Evolutionary conservation across 805 yeast genomes (phyloP), one percentile per base, ranked within the genome.

Genomic region (Saccharomycopsis oosterbeekiorum): DNA sequence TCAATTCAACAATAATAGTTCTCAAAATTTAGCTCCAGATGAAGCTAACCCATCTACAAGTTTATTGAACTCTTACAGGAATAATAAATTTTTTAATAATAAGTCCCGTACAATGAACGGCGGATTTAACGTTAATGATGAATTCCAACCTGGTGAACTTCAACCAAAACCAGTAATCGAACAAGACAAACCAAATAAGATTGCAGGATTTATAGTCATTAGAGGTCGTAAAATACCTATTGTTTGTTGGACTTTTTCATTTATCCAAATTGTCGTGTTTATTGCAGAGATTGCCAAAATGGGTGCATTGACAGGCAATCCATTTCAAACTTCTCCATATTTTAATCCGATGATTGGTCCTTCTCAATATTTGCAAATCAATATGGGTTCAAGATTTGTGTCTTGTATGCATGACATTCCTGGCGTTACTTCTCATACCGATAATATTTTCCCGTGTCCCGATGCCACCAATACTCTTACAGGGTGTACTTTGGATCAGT

Each of bases 291-390:
- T 86, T 41, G 79, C 75, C 11, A 74, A 73, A 60, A 83, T 83
- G 88, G 79, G 83, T 5, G 67, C 69, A 5, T 73, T 81, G 54
- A 86, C 91, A 0, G 88, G 89, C 1, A 76, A 80, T 15, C 82
- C 86, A 2, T 78, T 86, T 63, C 89, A 84, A 68, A 83, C 88
- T 0, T 71, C 84, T 66, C 92, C 92, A 4, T 80, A 82, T 63
- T 84, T 86, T 74, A 86, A 86, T 69, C 92, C 91, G 5, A 86
- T 86, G 91, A 69, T 86, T 34, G 92, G 92, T 0, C 92, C 92
- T 12, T 84, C 89, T 1, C 73, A 85, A 0, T 84, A 84, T 67
- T 74, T 85, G 1, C 77, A 83, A 68, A 84, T 86, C 61, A 80
- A 83, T 66, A 79, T 84, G 80, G 92, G 92, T 1, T 85, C 89